A percentile compares a stretch with the other conserved stretches of the same genome.
Evolutionary conservation across 2,329 filamentous ascomycete species (phyloP).

Genomic region (Diaporthe ampelina): DNA sequence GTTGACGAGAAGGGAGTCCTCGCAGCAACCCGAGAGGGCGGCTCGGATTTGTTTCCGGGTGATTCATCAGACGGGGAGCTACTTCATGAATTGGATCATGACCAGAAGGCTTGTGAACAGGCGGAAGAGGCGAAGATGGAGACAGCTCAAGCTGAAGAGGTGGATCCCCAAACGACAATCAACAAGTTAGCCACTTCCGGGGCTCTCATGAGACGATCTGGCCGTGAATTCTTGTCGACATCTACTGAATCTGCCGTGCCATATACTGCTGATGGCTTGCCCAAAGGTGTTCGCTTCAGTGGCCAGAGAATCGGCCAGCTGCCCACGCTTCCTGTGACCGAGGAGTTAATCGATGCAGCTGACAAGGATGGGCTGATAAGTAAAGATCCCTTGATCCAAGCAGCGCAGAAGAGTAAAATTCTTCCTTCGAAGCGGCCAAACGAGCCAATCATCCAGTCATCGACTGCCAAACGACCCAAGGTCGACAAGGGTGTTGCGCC

Average conservation of each 20-base stretch:
- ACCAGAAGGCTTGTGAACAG: constrained; percentile 41
- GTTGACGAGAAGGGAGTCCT: constrained; percentile 75
- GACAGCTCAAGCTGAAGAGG: not conserved
- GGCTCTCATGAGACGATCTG: not conserved
- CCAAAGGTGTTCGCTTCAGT: constrained; percentile 59
- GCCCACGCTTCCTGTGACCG: constrained; percentile 54
- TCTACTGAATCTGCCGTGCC: not conserved
- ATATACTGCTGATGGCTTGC: constrained; percentile 43
- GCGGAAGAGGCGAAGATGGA: constrained; percentile 35
- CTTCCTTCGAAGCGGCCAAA: constrained; percentile 32
- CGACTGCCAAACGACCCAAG: constrained; percentile 34
- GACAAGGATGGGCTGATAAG: constrained; percentile 56
- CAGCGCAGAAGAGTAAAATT: constrained; percentile 36
- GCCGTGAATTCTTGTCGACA: not conserved
- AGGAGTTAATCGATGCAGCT: constrained; percentile 57
- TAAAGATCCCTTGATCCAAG: constrained; percentile 46
- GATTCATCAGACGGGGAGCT: constrained; percentile 70
- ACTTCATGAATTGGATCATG: constrained; percentile 48
- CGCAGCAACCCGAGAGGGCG: constrained; percentile 55
- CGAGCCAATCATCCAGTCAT: not conserved
- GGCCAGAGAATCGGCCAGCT: constrained; percentile 55
- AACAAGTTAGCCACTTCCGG: constrained; percentile 27
- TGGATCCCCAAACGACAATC: constrained; percentile 13
- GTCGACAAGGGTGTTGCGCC: not conserved
- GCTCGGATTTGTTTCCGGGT: constrained; percentile 63